These are phyloP conservation scores for Aspergillus pseudoglaucus DNA, from an alignment of 2,329 filamentous ascomycete species.

Conservation along the genomic window DNA sequence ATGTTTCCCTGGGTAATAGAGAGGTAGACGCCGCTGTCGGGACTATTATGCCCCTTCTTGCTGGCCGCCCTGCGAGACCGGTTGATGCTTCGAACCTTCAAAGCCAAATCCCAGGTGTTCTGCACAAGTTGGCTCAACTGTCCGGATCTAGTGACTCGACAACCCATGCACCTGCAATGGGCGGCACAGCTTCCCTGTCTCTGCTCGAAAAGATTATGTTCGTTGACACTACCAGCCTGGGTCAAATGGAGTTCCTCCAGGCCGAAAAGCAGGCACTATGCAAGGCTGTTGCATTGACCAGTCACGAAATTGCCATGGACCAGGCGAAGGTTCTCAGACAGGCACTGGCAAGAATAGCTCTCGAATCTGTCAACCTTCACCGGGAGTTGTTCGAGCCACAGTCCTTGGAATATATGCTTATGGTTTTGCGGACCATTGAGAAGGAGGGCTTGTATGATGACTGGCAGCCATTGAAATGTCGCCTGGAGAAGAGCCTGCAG, in stretches of 20 bases:
- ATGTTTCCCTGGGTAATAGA: constrained; percentile 19
- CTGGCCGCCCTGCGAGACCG: constrained; percentile 30
- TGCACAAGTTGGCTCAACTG: constrained; percentile 32
- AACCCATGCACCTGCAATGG: constrained; percentile 40
- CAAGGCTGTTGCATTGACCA: constrained; percentile 47
- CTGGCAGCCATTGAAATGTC: constrained; percentile 8
- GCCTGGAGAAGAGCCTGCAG: constrained; percentile 16
- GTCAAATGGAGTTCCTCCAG: constrained; percentile 58
- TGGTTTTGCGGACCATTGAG: constrained; percentile 19
- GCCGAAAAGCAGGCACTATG: constrained; percentile 58
- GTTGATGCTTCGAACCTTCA: constrained; percentile 27
- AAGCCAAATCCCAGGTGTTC: constrained; percentile 27
- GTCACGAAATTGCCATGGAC: constrained; percentile 45
- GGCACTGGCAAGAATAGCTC: constrained; percentile 36
- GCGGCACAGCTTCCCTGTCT: constrained; percentile 43
- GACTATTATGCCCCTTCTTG: constrained; percentile 29
- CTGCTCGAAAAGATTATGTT: constrained; percentile 52
- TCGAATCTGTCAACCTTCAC: constrained; percentile 31
- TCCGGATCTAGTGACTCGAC: constrained; percentile 24
- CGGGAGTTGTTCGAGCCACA: constrained; percentile 26
- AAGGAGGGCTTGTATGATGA: constrained; percentile 12
- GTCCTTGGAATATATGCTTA: constrained; percentile 18
- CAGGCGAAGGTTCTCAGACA: constrained; percentile 46
- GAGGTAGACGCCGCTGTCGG: background rate
- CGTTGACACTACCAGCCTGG: constrained; percentile 50